These are phyloP conservation scores for Phytopythium cucurbitacearum DNA, from an alignment of 352 stramenopile species.

Conservation along the genomic window DNA sequence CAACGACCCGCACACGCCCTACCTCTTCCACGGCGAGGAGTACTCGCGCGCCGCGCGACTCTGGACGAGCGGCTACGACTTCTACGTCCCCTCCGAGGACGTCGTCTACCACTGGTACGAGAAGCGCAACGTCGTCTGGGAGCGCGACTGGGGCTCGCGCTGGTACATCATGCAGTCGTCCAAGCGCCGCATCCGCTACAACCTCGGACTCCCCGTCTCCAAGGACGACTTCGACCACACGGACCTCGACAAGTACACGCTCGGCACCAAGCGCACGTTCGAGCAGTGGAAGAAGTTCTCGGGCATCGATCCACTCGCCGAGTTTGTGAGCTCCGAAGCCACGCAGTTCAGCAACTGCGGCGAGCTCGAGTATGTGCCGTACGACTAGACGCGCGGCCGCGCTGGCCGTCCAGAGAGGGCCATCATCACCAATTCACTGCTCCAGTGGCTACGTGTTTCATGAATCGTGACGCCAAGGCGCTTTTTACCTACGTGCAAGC, in stretches of 20 bases:
- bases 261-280: constrained; percentile 73
- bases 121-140: constrained; percentile 77
- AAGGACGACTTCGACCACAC: constrained; percentile 71
- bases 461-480: no score
- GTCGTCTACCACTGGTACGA: constrained; percentile 83
- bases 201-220: constrained; percentile 50
- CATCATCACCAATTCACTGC: no score
- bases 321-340: constrained; percentile 40
- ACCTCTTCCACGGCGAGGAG: constrained; percentile 79
- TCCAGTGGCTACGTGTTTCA: no score
- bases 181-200: constrained; percentile 71
- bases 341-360: constrained; percentile 74
- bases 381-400: constrained; percentile 8
- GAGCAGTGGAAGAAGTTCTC: constrained; percentile 81
- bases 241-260: constrained; percentile 58
- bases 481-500: no score
- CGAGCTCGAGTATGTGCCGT: constrained; percentile 66
- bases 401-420: no score
- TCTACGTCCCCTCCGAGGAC: constrained; percentile 71
- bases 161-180: constrained; percentile 65
- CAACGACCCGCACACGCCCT: constrained; percentile 77
- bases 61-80: constrained; percentile 79
- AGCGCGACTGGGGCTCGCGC: constrained; percentile 68
- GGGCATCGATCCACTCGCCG: constrained; percentile 65
- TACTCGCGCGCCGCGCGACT: constrained; percentile 75